Conservation (phyloP, 192 early-diverging fungal species). For the Podila epicladia region DNA sequence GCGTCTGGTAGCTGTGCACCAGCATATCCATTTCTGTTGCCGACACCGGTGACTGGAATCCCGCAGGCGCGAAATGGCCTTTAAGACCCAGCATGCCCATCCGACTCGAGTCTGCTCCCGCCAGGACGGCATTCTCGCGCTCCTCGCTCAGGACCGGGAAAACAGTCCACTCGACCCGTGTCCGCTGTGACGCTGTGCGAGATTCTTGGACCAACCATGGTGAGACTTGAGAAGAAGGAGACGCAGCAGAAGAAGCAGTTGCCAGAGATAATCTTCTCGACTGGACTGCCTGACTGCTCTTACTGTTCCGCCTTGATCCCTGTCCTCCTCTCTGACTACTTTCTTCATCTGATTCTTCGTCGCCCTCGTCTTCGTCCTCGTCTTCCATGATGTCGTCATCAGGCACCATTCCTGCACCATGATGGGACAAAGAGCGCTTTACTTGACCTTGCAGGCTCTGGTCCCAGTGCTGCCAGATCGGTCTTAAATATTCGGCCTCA, state of each 20-base stretch:
- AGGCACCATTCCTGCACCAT: conserved; percentile 6
- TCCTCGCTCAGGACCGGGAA: conserved; percentile 34
- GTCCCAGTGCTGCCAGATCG: conserved; percentile 28
- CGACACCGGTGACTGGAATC: conserved; percentile 8
- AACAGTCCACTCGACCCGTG: conserved; percentile 34
- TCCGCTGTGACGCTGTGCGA: conserved; percentile 11
- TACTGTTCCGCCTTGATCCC: conserved; percentile 8
- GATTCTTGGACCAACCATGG: conserved; percentile 38
- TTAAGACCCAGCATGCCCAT: conserved; percentile 10
- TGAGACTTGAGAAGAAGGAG: background rate
- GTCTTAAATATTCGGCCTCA: conserved; percentile 1
- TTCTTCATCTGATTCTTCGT: conserved; percentile 21
- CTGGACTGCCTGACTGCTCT: background rate
- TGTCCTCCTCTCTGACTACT: background rate
- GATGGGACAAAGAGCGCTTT: too few species aligned
- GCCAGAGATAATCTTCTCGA: conserved; percentile 16
- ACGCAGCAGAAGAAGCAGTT: background rate
- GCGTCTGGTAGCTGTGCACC: background rate
- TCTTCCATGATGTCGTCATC: conserved; percentile 40
- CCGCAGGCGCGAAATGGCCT: conserved; percentile 15
- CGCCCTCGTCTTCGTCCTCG: conserved; percentile 27
- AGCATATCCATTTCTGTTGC: background rate
- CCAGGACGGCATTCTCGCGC: background rate
- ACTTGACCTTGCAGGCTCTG: conserved; percentile 3
- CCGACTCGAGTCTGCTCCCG: background rate